Percentiles rank a stretch among this genome's conserved stretches.
Conservation (phyloP, 257 asterid species). For the Rubia yunnanensis region DNA sequence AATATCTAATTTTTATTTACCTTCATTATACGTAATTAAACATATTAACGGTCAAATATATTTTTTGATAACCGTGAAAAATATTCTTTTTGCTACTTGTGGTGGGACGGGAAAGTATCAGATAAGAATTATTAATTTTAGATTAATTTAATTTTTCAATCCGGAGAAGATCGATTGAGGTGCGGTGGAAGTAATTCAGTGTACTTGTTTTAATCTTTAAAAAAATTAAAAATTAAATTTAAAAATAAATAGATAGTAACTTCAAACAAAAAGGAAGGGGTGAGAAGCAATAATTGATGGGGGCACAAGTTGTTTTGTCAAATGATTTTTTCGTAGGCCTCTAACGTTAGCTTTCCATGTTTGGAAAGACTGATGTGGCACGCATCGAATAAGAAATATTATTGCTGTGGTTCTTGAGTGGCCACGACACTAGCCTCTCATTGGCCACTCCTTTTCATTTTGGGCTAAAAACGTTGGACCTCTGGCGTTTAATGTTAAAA, state of each 20-base stretch:
- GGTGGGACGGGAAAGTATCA: too few relatives aligned
- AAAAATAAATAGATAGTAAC: background rate
- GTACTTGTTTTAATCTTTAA: too few relatives aligned
- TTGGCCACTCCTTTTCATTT: constrained; percentile 19
- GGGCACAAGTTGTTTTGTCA: constrained; percentile 8
- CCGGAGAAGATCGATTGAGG: too few relatives aligned
- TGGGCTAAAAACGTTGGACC: constrained; percentile 3
- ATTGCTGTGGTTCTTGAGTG: constrained; percentile 18
- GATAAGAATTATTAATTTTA: too few relatives aligned
- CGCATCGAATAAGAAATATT: background rate
- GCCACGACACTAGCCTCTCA: constrained; percentile 24
- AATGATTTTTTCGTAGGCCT: constrained; percentile 4
- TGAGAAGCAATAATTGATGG: background rate
- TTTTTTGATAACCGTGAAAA: too few relatives aligned
- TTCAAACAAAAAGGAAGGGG: background rate
- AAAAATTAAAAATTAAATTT: too few relatives aligned
- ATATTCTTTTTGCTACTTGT: too few relatives aligned
- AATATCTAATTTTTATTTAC: too few relatives aligned
- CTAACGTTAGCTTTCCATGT: constrained; percentile 24
- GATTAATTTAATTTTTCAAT: too few relatives aligned
- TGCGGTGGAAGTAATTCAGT: too few relatives aligned
- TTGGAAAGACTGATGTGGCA: constrained; percentile 16
- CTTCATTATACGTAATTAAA: too few relatives aligned
- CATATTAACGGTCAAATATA: too few relatives aligned
- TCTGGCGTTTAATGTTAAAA: background rate